Percentiles rank a stretch among this genome's conserved stretches.
Conservation (phyloP, 345 rosid genomes). For the Boechera retrofracta region DNA sequence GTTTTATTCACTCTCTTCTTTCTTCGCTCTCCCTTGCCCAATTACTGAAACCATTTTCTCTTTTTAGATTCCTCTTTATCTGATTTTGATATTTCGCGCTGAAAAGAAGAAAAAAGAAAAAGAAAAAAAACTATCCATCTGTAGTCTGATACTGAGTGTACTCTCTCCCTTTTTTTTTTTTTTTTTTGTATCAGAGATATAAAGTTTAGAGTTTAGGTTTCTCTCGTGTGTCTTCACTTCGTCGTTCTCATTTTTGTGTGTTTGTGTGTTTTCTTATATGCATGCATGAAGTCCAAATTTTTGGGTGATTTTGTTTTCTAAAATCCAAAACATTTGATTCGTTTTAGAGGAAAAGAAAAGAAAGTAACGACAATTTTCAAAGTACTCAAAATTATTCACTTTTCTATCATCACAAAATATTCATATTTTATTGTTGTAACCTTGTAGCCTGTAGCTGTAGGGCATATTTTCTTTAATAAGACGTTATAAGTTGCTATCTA, state of each 20-base stretch:
- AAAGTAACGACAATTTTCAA: background rate
- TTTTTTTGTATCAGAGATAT: background rate
- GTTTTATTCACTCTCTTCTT: conserved; percentile 11
- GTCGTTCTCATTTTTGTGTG: conserved; percentile 1
- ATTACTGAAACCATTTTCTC: conserved; percentile 18
- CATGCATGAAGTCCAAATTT: background rate
- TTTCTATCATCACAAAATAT: background rate
- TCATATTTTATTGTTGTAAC: too few species aligned
- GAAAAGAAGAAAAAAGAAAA: background rate
- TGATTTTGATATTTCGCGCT: conserved; percentile 19
- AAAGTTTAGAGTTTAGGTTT: conserved; percentile 34
- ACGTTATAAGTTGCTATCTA: conserved; percentile 2
- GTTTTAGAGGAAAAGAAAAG: background rate
- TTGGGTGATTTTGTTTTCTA: background rate
- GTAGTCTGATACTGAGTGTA: conserved; percentile 15
- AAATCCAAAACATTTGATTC: background rate
- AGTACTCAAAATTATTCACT: background rate
- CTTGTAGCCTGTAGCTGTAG: background rate
- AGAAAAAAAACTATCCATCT: background rate
- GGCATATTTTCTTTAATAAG: background rate
- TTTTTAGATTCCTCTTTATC: conserved; percentile 10
- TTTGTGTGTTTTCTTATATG: background rate
- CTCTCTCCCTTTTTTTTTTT: background rate
- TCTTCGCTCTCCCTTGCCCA: conserved; percentile 1
- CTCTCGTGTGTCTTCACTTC: conserved; percentile 16